Evolutionary conservation across 495 filamentous ascomycete species (phyloP).

Genomic region (Hypoxylon lienhwacheense): DNA sequence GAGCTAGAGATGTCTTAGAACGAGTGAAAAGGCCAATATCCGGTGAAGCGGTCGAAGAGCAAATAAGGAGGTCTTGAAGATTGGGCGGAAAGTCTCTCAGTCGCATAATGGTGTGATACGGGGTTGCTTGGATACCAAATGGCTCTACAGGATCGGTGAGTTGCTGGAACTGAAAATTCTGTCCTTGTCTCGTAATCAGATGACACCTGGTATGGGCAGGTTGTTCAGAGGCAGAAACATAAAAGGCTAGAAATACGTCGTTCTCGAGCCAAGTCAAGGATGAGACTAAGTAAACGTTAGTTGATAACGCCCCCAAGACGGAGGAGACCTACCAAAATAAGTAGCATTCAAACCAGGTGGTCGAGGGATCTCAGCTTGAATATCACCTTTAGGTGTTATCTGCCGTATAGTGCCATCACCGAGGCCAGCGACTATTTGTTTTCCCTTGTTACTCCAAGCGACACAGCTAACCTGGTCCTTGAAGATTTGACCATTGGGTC

Average conservation of each 20-base stretch:
- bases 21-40: slow-evolving; percentile 79
- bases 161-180: slow-evolving; percentile 67
- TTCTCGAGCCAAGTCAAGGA: slow-evolving; percentile 88
- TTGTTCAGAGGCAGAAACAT: slow-evolving; percentile 63
- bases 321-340: slow-evolving; percentile 64
- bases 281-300: slow-evolving; percentile 61
- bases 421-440: slow-evolving; percentile 88
- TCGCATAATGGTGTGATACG: slow-evolving; percentile 74
- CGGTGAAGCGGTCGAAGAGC: slow-evolving; percentile 74
- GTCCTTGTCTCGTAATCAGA: slow-evolving; percentile 67
- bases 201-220: slow-evolving; percentile 69
- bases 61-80: slow-evolving; percentile 75
- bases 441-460: slow-evolving; percentile 90
- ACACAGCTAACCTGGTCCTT: slow-evolving; percentile 78
- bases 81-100: slow-evolving; percentile 77
- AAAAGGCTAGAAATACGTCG: slow-evolving; percentile 75
- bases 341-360: slow-evolving; percentile 67
- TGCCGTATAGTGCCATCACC: slow-evolving; percentile 79
- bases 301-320: slow-evolving; percentile 26
- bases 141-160: slow-evolving; percentile 71
- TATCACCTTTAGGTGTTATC: slow-evolving; percentile 75
- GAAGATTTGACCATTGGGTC: slow-evolving; percentile 65
- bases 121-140: slow-evolving; percentile 64
- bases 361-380: slow-evolving; percentile 75
- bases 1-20: slow-evolving; percentile 65